Evolutionary conservation across 192 early-diverging fungal genomes (phyloP).

Genomic region (Phycomyces nitens): DNA sequence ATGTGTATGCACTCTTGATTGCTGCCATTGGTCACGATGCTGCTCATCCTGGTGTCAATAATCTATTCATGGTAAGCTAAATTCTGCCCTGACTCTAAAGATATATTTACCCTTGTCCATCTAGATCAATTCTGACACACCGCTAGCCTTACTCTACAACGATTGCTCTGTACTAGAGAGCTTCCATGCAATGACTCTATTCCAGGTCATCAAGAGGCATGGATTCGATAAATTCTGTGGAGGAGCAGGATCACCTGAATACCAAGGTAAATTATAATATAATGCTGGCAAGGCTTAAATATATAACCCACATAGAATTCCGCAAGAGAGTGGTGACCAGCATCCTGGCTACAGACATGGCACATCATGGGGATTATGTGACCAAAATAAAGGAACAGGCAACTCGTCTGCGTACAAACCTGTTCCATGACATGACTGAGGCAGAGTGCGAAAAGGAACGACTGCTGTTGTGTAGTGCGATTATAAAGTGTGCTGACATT

Average conservation of each 20-base stretch:
- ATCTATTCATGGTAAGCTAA: constrained; percentile 74
- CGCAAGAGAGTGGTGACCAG: constrained; percentile 67
- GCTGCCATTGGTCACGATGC: constrained; percentile 80
- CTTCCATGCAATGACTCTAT: constrained; percentile 83
- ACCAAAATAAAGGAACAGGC: constrained; percentile 65
- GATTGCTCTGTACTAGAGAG: constrained; percentile 94
- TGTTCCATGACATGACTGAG: constrained; percentile 22
- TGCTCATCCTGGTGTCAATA: constrained; percentile 93
- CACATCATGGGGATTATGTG: constrained; percentile 76
- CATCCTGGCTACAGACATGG: constrained; percentile 84
- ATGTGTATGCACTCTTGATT: constrained; percentile 70
- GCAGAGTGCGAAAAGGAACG: constrained; percentile 55
- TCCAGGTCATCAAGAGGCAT: constrained; percentile 60
- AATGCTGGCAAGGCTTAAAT: too few relatives aligned
- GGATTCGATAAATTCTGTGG: constrained; percentile 42
- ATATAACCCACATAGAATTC: constrained; percentile 54
- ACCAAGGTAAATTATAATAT: constrained; percentile 35
- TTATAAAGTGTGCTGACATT: constrained; percentile 82
- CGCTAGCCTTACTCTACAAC: constrained; percentile 88
- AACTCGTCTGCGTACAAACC: constrained; percentile 43
- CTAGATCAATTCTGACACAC: constrained; percentile 68
- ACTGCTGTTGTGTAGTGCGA: constrained; percentile 60
- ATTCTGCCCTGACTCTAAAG: not conserved
- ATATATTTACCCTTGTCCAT: too few relatives aligned
- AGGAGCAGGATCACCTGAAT: constrained; percentile 9